Evolutionary conservation across 805 yeast genomes (phyloP).

Genomic region (Spathaspora girioi): DNA sequence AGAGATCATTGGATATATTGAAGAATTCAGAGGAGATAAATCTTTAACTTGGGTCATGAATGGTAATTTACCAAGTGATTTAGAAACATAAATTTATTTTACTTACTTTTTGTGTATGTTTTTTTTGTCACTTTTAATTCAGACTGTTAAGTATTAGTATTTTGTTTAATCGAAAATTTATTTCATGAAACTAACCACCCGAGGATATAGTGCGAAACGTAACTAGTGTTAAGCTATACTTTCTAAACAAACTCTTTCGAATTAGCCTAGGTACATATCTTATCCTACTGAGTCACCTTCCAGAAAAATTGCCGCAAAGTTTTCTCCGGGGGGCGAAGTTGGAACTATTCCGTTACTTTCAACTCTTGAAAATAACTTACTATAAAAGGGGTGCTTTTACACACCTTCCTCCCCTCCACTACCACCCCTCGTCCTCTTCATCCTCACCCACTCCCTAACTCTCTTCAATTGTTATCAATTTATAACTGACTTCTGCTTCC

Average conservation of each 20-base stretch:
- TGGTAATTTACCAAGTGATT: slow-evolving; percentile 39
- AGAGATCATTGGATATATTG: slow-evolving; percentile 38
- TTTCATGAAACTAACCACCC: too few relatives aligned
- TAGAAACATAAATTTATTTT: slow-evolving; percentile 9
- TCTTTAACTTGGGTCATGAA: slow-evolving; percentile 46
- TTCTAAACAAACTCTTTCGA: too few relatives aligned
- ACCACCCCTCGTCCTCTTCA: too few relatives aligned
- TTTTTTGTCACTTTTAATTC: not conserved
- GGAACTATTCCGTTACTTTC: not conserved
- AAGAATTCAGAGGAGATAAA: slow-evolving; percentile 40
- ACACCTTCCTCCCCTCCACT: too few relatives aligned
- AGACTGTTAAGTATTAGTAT: not conserved
- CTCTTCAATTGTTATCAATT: too few relatives aligned
- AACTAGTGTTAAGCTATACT: too few relatives aligned
- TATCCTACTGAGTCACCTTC: not conserved
- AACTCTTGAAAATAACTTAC: not conserved
- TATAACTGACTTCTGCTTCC: too few relatives aligned
- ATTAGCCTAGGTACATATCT: not conserved
- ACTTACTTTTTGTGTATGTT: not conserved
- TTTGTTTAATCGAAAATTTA: too few relatives aligned
- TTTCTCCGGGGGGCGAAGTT: not conserved
- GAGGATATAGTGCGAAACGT: too few relatives aligned
- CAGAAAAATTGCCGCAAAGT: not conserved
- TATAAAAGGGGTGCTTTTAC: too few relatives aligned
- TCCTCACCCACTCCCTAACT: too few relatives aligned